Base-by-base conservation (phyloP, 2,329 filamentous ascomycete species). In the Epichloe sylvatica region DNA sequence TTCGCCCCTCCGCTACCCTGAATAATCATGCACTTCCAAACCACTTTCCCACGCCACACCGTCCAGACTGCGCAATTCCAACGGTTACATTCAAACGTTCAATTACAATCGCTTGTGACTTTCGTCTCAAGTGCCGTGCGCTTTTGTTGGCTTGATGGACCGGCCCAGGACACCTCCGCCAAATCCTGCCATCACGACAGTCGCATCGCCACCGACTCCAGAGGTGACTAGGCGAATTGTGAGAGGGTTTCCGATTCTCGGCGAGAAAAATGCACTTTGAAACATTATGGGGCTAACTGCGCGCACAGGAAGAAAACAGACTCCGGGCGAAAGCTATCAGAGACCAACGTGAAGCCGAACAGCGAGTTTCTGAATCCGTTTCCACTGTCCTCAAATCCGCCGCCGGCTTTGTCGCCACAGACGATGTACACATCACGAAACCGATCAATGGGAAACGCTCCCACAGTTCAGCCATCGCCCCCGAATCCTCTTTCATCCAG, bases 281-380 rank as follows among this genome's bases (percentile, higher is more conserved):
- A 3, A 38, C 13, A 54, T 48, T 45, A 5, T 34, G 13, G 23
- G 15, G 34, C 57, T 61, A 42, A 59, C 52, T 46, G n/a, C 5
- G 25, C 25, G 8, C 42, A 3, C 51, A 92, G 86, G 91, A 96
- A 78, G 81, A 91, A 64, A 90, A 83, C 58, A 80, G 91, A 19
- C 77, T 96, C 33, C 86, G 82, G 67, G 87, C 92, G 49, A 97
- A 96, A 74, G 90, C 89, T 2, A 73, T 90, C 17, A 84, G 86
- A 51, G 80, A 86, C 56, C 81, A 84, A 60, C 77, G 77, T 51
- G 81, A 89, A 59, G 80, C 83, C 35, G 79, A 83, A 52, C 67
- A 72, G 53, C 71, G 70, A 60, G 66, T 72, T 52, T 59, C 71
- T 46, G 68, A 71, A 54, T 58, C 59, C 52, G 64, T 64, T 42